Evolutionary conservation across 2,329 filamentous ascomycete genomes (phyloP).

Genomic region (Rhinocladiella similis): DNA sequence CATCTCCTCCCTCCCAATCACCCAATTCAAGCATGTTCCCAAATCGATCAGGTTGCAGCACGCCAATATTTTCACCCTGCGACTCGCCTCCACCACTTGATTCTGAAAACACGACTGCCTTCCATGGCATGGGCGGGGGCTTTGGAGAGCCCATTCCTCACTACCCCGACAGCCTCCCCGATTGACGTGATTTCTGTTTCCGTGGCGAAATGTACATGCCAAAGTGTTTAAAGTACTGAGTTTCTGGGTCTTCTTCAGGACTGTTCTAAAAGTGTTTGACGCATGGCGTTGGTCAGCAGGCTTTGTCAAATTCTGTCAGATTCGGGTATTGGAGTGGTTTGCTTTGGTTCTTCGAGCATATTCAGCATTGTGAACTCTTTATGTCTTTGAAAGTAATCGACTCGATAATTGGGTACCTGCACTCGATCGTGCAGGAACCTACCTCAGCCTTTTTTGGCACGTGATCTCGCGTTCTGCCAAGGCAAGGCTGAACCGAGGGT

Average conservation of each 20-base stretch:
- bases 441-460: slow-evolving; percentile 1
- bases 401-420: too few species aligned
- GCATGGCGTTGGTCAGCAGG: neutral
- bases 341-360: neutral
- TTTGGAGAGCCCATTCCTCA: neutral
- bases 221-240: neutral
- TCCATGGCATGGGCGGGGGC: slow-evolving; percentile 6
- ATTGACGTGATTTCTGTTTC: neutral
- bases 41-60: slow-evolving; percentile 5
- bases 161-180: neutral
- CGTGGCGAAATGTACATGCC: neutral
- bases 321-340: neutral
- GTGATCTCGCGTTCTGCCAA: slow-evolving; percentile 6
- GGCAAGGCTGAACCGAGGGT: neutral
- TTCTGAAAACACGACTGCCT: slow-evolving; percentile 1
- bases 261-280: too few species aligned
- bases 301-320: neutral
- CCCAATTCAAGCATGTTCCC: slow-evolving; percentile 7
- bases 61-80: slow-evolving; percentile 4
- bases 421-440: too few species aligned
- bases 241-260: neutral
- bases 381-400: too few species aligned
- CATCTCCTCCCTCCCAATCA: neutral
- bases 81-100: slow-evolving; percentile 1
- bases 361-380: too few species aligned